Conservation (phyloP, 371 early-diverging fungal genomes). For the Mucor circinelloides region DNA sequence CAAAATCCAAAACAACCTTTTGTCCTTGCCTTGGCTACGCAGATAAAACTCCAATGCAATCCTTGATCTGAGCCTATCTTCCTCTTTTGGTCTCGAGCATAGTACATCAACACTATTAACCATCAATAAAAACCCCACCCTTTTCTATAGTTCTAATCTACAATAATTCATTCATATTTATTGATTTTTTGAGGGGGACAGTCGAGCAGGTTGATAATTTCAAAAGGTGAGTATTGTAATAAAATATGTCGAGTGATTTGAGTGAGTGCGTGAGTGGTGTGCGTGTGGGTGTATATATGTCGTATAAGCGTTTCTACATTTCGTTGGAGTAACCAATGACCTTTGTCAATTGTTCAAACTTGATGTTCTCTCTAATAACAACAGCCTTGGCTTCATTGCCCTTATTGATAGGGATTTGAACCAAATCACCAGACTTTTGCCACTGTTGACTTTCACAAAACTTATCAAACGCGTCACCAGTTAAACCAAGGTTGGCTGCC, state of each 20-base stretch:
- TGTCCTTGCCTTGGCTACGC: too few species aligned
- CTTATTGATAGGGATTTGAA: slow-evolving; percentile 77
- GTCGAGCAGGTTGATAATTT: not conserved
- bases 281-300: not conserved
- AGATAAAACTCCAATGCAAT: too few species aligned
- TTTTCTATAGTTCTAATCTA: not conserved
- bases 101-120: not conserved
- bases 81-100: too few species aligned
- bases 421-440: slow-evolving; percentile 62
- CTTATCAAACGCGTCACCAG: slow-evolving; percentile 64
- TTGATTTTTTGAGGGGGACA: too few species aligned
- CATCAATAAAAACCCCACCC: not conserved
- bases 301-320: slow-evolving; percentile 34
- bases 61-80: not conserved
- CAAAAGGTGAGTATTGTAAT: not conserved
- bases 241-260: not conserved
- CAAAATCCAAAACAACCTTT: too few species aligned
- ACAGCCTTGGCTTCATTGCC: slow-evolving; percentile 84
- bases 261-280: not conserved
- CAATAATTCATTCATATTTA: not conserved
- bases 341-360: slow-evolving; percentile 80
- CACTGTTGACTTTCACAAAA: slow-evolving; percentile 71
- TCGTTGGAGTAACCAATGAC: slow-evolving; percentile 72
- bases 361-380: slow-evolving; percentile 84
- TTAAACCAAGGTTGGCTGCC: slow-evolving; percentile 68